Evolutionary conservation across 305 asterid species (phyloP), one percentile per base, ranked within the genome.

Genomic region (Plantago lanceolata): DNA sequence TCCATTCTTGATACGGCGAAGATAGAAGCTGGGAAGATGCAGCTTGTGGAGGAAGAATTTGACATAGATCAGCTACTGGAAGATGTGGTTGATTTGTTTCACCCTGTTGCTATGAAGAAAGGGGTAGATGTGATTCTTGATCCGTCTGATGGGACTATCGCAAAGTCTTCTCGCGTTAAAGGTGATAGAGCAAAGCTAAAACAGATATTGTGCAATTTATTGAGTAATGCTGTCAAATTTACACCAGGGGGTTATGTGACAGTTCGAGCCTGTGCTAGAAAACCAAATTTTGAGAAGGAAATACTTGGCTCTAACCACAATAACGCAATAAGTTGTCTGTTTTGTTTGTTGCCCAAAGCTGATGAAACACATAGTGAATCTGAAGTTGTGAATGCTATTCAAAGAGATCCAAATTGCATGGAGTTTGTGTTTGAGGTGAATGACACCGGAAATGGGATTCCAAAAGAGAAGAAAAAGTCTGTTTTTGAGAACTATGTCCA

Each of bases 21-120:
- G 81, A 85, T 86, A 20, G 95, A 85, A 65, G 85, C 94, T 0
- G 95, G 92, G 3, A 88, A 82, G 52, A 86, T 82, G 84, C 90
- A 80, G 53, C 84, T 91, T 2, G 84, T 77, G 28, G 90, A 84
- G 73, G 87, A 86, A 40, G 94, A 80, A 29, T 88, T 91, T 56
- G 70, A 83, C 70, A 48, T 88, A 53, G 88, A 71, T 31, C 69
- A 81, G 48, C 72, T 86, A 7, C 62, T 88, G 17, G 98, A 86
- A 67, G 88, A 85, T 48, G 89, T 82, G 28, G 96, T 86, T 51
- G 88, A 86, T 62, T 47, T 81, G 57, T 85, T 48, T 66, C 84
- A 86, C 43, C 84, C 88, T 0, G 64, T 70, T 5, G 96, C 90
- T 57, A 73, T 65, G 71, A 86, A 68, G 61, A 84, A 85, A 71